Evolutionary conservation across 352 stramenopile species (phyloP).

Genomic region (Aphanomyces euteiches): DNA sequence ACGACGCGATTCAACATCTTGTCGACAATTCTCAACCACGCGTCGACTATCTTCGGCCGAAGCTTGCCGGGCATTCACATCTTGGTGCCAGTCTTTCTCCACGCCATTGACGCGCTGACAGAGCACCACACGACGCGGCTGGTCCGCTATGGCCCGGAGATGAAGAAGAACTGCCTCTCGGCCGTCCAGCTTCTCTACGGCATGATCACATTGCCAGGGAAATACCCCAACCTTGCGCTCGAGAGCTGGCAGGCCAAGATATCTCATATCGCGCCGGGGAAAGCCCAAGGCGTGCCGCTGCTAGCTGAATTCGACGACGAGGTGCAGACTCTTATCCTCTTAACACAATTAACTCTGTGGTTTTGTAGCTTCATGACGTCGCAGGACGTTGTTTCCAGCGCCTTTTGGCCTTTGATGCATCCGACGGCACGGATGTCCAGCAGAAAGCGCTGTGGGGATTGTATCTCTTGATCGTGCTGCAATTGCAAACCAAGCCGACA

Average conservation of each 20-base stretch:
- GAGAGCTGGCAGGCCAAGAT: constrained; percentile 78
- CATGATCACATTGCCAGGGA: constrained; percentile 62
- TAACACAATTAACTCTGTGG: not conserved
- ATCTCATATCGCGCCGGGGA: not conserved
- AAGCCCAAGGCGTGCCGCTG: not conserved
- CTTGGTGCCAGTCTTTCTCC: constrained; percentile 73
- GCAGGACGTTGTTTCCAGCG: constrained; percentile 68
- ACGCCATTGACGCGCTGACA: constrained; percentile 79
- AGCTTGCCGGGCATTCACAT: constrained; percentile 75
- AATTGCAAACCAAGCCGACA: constrained; percentile 50
- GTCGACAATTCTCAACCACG: constrained; percentile 73
- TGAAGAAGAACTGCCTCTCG: constrained; percentile 29
- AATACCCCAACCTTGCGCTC: constrained; percentile 71
- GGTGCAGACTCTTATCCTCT: not conserved
- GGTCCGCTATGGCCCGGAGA: constrained; percentile 10
- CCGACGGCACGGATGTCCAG: constrained; percentile 69
- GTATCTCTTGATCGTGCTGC: constrained; percentile 71
- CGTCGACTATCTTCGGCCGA: constrained; percentile 68
- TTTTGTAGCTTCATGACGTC: constrained; percentile 57
- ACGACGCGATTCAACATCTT: constrained; percentile 40
- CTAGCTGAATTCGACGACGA: constrained; percentile 45
- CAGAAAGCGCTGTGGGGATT: constrained; percentile 76
- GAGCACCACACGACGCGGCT: constrained; percentile 20
- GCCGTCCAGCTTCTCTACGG: constrained; percentile 74
- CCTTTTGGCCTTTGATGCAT: constrained; percentile 65